Percentiles rank a stretch among this genome's conserved stretches.
Evolutionary conservation across 805 yeast species (phyloP).

Genomic region (Candida yuanshanica): DNA sequence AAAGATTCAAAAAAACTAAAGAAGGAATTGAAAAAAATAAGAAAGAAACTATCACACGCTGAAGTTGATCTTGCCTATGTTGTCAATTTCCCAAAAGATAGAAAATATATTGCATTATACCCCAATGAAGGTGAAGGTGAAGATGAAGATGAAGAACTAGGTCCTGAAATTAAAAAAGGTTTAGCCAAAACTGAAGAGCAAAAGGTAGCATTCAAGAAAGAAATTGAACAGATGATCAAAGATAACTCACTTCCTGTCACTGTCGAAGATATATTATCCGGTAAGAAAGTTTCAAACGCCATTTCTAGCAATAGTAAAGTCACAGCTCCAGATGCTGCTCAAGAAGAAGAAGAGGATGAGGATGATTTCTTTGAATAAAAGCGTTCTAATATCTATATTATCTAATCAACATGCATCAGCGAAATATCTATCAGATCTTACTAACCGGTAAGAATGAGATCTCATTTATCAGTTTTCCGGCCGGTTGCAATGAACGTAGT

Average conservation of each 20-base stretch:
- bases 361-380: constrained; percentile 25
- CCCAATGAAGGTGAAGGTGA: constrained; percentile 37
- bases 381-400: not conserved
- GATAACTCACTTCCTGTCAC: constrained; percentile 53
- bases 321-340: constrained; percentile 15
- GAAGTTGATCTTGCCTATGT: constrained; percentile 72
- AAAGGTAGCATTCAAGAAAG: constrained; percentile 44
- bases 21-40: constrained; percentile 38
- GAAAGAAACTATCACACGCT: constrained; percentile 46
- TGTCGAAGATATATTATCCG: constrained; percentile 37
- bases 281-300: constrained; percentile 23
- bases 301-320: constrained; percentile 13
- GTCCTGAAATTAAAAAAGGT: constrained; percentile 28
- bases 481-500: constrained; percentile 17
- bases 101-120: constrained; percentile 75
- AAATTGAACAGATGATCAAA: constrained; percentile 46
- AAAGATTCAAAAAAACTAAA: constrained; percentile 28
- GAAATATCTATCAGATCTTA: not conserved
- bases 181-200: constrained; percentile 36
- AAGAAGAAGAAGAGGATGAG: constrained; percentile 21
- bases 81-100: constrained; percentile 68
- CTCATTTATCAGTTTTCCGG: constrained; percentile 47
- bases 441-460: constrained; percentile 33
- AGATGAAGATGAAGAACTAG: constrained; percentile 11
- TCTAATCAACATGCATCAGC: not conserved